A percentile compares a stretch with the other conserved stretches of the same genome.
Evolutionary conservation across 306 rosid genomes (phyloP).

Genomic region (Trifolium subterraneum): DNA sequence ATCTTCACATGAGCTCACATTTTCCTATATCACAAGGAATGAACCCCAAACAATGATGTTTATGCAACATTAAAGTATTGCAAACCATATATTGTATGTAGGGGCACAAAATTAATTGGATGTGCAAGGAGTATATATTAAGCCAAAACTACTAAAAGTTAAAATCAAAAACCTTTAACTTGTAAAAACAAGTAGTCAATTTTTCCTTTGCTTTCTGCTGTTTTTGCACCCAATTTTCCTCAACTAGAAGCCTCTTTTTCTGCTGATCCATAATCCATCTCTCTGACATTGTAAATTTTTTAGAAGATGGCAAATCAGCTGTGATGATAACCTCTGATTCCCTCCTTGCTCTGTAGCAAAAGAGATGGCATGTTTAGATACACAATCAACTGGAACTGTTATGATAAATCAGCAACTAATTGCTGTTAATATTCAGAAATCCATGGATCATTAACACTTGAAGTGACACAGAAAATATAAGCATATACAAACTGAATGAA

Average conservation of each 20-base stretch:
- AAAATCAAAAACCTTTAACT: conserved; percentile 71
- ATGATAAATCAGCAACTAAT: conserved; percentile 39
- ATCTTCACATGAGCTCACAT: conserved; percentile 94
- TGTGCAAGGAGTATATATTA: conserved; percentile 15
- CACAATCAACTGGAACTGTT: conserved; percentile 40
- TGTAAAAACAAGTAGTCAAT: conserved; percentile 69
- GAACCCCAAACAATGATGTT: conserved; percentile 26
- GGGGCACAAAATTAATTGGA: conserved; percentile 26
- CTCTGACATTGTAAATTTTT: conserved; percentile 87
- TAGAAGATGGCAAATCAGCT: conserved; percentile 60
- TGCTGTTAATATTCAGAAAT: conserved; percentile 41
- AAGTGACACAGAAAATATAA: conserved; percentile 26
- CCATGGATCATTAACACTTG: conserved; percentile 43
- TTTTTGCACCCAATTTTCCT: conserved; percentile 71
- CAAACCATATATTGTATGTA: conserved; percentile 21
- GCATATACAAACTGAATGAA: conserved; percentile 29
- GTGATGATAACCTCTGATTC: conserved; percentile 52
- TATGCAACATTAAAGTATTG: conserved; percentile 12
- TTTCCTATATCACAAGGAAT: conserved; percentile 63
- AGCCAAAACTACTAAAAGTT: conserved; percentile 20
- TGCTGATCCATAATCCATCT: conserved; percentile 86
- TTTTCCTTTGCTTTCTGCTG: conserved; percentile 78
- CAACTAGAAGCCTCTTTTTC: conserved; percentile 68
- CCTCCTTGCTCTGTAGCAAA: conserved; percentile 62
- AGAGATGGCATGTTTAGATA: conserved; percentile 40